Base-by-base conservation (phyloP, 352 stramenopile species). In the Bremia lactucae region DNA sequence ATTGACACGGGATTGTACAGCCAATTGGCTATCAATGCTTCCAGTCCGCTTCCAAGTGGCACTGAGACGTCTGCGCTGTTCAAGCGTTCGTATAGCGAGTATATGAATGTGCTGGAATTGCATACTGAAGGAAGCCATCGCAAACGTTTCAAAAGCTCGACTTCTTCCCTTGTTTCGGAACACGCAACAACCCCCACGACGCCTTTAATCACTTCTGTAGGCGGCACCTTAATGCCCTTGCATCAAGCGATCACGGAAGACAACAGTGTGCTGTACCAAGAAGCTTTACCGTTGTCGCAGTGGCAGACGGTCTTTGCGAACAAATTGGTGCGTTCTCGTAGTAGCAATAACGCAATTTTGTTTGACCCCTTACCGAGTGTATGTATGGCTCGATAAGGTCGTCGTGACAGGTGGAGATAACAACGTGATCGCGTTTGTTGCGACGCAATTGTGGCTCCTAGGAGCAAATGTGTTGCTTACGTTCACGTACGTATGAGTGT, bases 401-500 rank as follows among this genome's bases (percentile, higher is more conserved):
- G 70, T 85, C 6, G 50, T 83, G 16, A 83, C 70, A 7, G 72
- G 72, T 9, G 68, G 68, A 20, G 72, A 85, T 19, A 72, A 69
- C 18, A 61, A 61, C 13, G 40, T 40, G 1, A 70, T 83, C 21
- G 49, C 69, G 11, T 60, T 49, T 2, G 38, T 76, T 16, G 75
- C 75, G 10, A 81, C 60, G 6, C 69, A 83, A 5, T 42, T 87
- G 13, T 87, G 75, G 75, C 54, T 81, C 2, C 48, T 82, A 4
- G 75, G 75, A 2, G 72, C 68, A 3, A 85, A 71, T 26, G 68
- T 87, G 6, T 43, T 87, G 15, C 51, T 85, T 13, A 72, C 69
- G 4, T 87, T 87, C 43, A 53, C 55, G 72, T 84, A 66, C 29
- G 68, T 60, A 31, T 20, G 45, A n/a, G n/a, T n/a, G n/a, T 6